Percentiles rank a stretch among this genome's conserved stretches.
phyloP scores from a whole-genome alignment of 2,329 filamentous ascomycete genomes.

The Phaeoacremonium minimum region DNA sequence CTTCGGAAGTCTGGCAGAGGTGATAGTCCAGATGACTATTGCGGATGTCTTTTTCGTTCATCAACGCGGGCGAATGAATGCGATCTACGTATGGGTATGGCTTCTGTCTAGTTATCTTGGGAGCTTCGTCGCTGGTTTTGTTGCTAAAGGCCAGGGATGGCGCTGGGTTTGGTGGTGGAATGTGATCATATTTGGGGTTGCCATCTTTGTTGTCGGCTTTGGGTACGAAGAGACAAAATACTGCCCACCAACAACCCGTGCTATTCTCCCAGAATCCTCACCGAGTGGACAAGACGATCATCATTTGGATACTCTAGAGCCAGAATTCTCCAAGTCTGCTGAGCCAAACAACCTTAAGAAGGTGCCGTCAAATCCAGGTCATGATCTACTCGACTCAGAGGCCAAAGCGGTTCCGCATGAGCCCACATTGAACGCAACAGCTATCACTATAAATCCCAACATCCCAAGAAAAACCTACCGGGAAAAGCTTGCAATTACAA shows the following conservation, averaged over 20 bases:
- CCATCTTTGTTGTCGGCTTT: slow-evolving; percentile 33
- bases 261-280: not conserved
- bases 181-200: slow-evolving; percentile 30
- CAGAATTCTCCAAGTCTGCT: not conserved
- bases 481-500: slow-evolving; percentile 31
- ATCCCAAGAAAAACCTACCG: slow-evolving; percentile 35
- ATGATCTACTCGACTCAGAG: too few species aligned
- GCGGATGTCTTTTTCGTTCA: slow-evolving; percentile 42
- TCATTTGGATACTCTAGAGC: not conserved
- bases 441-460: slow-evolving; percentile 16
- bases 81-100: slow-evolving; percentile 30
- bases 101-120: slow-evolving; percentile 23
- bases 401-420: not conserved
- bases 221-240: slow-evolving; percentile 37
- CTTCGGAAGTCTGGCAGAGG: slow-evolving; percentile 34
- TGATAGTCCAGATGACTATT: slow-evolving; percentile 38
- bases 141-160: slow-evolving; percentile 31
- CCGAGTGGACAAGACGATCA: not conserved
- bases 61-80: slow-evolving; percentile 38
- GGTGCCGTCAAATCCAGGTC: too few species aligned
- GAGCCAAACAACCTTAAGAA: not conserved
- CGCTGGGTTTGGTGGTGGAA: slow-evolving; percentile 45
- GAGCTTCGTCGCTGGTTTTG: slow-evolving; percentile 32
- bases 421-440: not conserved
- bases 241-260: slow-evolving; percentile 2